Conservation (phyloP, 164 flowering plant genomes). For the Euptelea pleiosperma region DNA sequence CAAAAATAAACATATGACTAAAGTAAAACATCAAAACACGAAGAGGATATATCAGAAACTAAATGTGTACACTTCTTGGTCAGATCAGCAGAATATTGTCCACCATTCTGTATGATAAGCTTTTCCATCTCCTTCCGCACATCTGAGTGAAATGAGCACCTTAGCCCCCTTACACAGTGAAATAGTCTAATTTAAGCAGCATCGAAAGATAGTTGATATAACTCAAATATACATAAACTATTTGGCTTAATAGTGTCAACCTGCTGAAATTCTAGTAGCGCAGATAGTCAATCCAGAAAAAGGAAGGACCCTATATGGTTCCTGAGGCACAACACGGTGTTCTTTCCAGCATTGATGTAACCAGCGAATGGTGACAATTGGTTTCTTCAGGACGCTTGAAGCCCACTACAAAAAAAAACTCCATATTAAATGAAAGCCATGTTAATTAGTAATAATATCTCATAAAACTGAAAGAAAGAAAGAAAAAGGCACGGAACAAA, state of each 20-base stretch:
- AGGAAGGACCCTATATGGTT: constrained; percentile 72
- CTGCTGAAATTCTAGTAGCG: constrained; percentile 72
- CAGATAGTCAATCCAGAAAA: constrained; percentile 81
- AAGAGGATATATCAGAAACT: constrained; percentile 88
- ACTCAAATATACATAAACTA: neutral
- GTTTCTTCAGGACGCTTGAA: constrained; percentile 60
- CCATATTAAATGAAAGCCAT: neutral
- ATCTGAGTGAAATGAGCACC: constrained; percentile 45
- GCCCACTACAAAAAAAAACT: constrained; percentile 69
- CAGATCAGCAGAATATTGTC: constrained; percentile 83
- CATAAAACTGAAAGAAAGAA: constrained; percentile 1
- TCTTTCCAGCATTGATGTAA: constrained; percentile 85
- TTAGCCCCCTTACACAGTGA: constrained; percentile 9
- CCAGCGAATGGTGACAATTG: constrained; percentile 74
- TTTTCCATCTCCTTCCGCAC: constrained; percentile 77
- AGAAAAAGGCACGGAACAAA: constrained; percentile 1
- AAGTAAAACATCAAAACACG: too few species aligned
- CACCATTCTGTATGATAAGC: constrained; percentile 71
- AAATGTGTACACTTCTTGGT: constrained; percentile 88
- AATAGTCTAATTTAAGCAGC: constrained; percentile 13
- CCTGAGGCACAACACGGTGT: constrained; percentile 92
- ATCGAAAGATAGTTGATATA: constrained; percentile 2
- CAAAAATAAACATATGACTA: neutral
- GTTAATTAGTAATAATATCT: neutral
- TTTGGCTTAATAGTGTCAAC: constrained; percentile 26